phyloP scores from a whole-genome alignment of 1,284 basidiomycete genomes.

The Heterobasidion occidentale region DNA sequence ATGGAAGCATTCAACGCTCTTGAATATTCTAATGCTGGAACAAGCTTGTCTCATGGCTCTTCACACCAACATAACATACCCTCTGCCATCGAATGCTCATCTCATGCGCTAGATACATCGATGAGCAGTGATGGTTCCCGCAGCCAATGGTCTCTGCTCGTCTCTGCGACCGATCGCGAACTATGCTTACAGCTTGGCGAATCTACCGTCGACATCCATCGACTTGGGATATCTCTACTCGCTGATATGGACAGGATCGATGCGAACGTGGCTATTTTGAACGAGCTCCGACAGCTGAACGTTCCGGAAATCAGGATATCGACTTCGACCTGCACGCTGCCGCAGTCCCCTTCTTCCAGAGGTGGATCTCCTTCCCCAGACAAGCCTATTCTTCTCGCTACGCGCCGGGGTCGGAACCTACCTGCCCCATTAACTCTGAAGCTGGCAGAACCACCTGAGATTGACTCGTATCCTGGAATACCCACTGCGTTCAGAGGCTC shows the following conservation, averaged over 20 bases:
- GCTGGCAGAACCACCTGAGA: slow-evolving; percentile 14
- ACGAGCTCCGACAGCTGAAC: background rate
- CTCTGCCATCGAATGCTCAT: background rate
- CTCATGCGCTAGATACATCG: background rate
- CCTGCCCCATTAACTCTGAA: slow-evolving; percentile 33
- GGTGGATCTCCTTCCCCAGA: slow-evolving; percentile 12
- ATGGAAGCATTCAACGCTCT: no score
- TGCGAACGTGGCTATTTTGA: slow-evolving; percentile 38
- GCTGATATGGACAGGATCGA: background rate
- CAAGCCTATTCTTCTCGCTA: slow-evolving; percentile 30
- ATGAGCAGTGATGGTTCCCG: background rate
- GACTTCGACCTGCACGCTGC: slow-evolving; percentile 37
- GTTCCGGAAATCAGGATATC: slow-evolving; percentile 38
- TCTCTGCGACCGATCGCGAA: background rate
- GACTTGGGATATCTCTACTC: background rate
- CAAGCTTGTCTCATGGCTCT: no score
- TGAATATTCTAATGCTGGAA: background rate
- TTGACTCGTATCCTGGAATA: slow-evolving; percentile 44
- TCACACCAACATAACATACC: no score
- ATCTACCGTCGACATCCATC: background rate
- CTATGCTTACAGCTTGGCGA: background rate
- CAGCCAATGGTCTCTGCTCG: background rate
- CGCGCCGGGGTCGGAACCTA: slow-evolving; percentile 43
- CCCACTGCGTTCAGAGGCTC: slow-evolving; percentile 57
- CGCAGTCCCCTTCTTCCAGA: slow-evolving; percentile 34